phyloP scores from a whole-genome alignment of 305 asterid genomes.

The Fraxinus nigra region DNA sequence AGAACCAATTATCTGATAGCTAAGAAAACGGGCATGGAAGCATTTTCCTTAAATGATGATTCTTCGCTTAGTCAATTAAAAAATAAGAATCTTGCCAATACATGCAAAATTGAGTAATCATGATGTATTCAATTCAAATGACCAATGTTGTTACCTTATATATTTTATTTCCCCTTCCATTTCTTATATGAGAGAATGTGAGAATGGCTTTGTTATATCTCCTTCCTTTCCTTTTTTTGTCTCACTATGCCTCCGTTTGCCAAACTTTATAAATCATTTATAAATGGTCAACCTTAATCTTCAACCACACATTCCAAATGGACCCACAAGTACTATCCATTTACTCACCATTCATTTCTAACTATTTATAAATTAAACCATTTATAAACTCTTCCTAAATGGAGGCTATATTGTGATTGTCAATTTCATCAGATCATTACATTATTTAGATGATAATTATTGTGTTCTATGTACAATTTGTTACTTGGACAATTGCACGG shows the following conservation, averaged over 20 bases:
- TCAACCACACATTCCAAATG: background rate
- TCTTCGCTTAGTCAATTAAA: slow-evolving; percentile 2
- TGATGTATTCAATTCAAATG: background rate
- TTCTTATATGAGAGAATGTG: background rate
- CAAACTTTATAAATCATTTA: background rate
- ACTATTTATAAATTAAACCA: background rate
- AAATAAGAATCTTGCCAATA: background rate
- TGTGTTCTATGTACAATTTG: slow-evolving; percentile 1
- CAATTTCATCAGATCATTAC: slow-evolving; percentile 3
- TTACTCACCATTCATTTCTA: background rate
- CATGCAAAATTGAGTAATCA: background rate
- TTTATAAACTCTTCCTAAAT: background rate
- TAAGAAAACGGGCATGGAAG: background rate
- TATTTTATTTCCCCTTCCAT: background rate
- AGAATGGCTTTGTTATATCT: background rate
- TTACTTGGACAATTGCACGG: background rate
- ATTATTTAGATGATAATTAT: slow-evolving; percentile 2
- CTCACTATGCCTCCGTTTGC: background rate
- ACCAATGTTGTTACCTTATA: background rate
- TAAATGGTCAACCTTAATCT: background rate
- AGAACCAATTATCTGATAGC: background rate
- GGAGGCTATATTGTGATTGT: background rate
- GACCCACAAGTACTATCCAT: background rate
- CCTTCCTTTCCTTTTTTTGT: background rate
- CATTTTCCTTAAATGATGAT: background rate